Conservation (phyloP, 2,329 filamentous ascomycete species). For the Cladosporium austrohemisphaericum region DNA sequence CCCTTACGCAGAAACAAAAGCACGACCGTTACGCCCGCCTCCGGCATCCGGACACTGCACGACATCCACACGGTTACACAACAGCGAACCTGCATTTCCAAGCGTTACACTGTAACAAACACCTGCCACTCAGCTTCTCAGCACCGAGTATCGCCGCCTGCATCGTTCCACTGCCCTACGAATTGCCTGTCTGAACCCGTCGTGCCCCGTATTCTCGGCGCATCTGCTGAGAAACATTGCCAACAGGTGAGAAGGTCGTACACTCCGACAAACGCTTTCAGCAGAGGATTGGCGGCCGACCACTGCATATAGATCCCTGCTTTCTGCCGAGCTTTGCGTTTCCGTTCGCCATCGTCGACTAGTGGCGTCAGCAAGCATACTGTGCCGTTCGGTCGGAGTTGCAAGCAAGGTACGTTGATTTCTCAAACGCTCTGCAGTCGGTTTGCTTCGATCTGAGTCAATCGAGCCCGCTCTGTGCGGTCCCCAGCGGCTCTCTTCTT, state of each 20-base stretch:
- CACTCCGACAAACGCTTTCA: constrained; percentile 1
- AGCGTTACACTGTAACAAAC: constrained; percentile 11
- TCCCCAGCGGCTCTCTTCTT: neutral
- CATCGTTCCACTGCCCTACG: neutral
- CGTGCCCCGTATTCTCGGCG: neutral
- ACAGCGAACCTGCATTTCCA: constrained; percentile 1
- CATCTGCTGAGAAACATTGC: constrained; percentile 8
- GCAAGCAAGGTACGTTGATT: constrained; percentile 11
- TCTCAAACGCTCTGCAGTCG: neutral
- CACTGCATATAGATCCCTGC: constrained; percentile 14
- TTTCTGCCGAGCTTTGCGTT: neutral
- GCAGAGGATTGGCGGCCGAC: neutral
- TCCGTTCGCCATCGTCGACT: constrained; percentile 3
- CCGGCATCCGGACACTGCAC: constrained; percentile 6
- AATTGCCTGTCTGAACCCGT: constrained; percentile 5
- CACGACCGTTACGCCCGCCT: constrained; percentile 4
- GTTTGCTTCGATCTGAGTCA: neutral
- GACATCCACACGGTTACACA: constrained; percentile 12
- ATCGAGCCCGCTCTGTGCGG: neutral
- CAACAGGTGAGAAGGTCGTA: constrained; percentile 6
- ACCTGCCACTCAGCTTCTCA: constrained; percentile 14
- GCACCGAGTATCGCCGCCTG: constrained; percentile 12
- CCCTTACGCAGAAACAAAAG: constrained; percentile 4
- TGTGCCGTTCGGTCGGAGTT: constrained; percentile 1
- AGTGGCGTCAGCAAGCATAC: constrained; percentile 13